These are phyloP conservation scores for Penicillium nucicola DNA, from an alignment of 495 filamentous ascomycete species.

Conservation along the genomic window DNA sequence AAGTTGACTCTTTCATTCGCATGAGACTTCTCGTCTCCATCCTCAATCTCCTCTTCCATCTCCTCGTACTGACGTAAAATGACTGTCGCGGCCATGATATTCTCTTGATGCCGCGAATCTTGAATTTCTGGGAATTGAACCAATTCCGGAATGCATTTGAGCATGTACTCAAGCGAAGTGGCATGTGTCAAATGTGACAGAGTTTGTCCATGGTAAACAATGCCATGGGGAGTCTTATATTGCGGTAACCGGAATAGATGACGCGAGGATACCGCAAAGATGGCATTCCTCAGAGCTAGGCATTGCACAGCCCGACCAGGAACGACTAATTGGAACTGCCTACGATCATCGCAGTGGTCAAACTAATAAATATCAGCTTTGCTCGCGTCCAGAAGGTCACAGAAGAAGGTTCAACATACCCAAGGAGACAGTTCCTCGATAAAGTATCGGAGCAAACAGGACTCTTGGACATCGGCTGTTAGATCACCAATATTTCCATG, in stretches of 20 bases:
- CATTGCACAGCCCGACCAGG: slow-evolving; percentile 19
- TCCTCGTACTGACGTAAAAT: slow-evolving; percentile 31
- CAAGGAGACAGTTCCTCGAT: slow-evolving; percentile 29
- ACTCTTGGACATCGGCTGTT: slow-evolving; percentile 11
- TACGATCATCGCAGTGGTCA: slow-evolving; percentile 24
- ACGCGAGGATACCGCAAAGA: slow-evolving; percentile 23
- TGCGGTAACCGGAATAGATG: slow-evolving; percentile 20
- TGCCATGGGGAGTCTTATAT: slow-evolving; percentile 18
- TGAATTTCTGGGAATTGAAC: slow-evolving; percentile 14
- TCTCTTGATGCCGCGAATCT: slow-evolving; percentile 20
- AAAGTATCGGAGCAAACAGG: slow-evolving; percentile 25
- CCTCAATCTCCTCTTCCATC: slow-evolving; percentile 27
- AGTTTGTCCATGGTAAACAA: slow-evolving; percentile 16
- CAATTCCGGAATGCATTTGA: slow-evolving; percentile 27
- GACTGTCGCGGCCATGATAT: slow-evolving; percentile 26
- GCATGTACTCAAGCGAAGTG: slow-evolving; percentile 25
- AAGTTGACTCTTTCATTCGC: slow-evolving; percentile 14
- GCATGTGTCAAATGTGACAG: slow-evolving; percentile 16
- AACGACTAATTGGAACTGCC: slow-evolving; percentile 23
- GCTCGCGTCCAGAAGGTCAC: not conserved
- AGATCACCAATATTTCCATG: not conserved
- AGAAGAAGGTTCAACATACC: slow-evolving; percentile 7
- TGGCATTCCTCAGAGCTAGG: slow-evolving; percentile 17
- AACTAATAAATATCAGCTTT: slow-evolving; percentile 13
- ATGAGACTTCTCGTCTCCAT: slow-evolving; percentile 1